A percentile compares a stretch with the other conserved stretches of the same genome.
These are phyloP conservation scores for Cudoniella acicularis DNA, from an alignment of 495 filamentous ascomycete species.

Conservation along the genomic window DNA sequence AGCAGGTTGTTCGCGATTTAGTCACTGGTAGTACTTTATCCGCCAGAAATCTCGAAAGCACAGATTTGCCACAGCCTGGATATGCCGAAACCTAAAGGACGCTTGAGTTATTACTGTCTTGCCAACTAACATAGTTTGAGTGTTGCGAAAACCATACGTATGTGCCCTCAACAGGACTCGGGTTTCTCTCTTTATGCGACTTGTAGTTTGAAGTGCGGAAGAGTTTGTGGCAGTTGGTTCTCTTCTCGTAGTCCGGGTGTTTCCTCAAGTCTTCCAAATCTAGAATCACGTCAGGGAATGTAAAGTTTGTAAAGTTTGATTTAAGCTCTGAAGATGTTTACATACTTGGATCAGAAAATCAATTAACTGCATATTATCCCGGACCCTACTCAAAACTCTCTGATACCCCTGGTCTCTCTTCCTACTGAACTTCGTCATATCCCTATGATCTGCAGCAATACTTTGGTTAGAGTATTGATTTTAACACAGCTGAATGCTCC, in stretches of 20 bases:
- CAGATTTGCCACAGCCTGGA: conserved; percentile 19
- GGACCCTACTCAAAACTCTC: conserved; percentile 7
- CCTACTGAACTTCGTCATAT: conserved; percentile 15
- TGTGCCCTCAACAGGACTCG: conserved; percentile 22
- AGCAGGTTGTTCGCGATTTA: conserved; percentile 8
- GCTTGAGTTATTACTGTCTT: conserved; percentile 19
- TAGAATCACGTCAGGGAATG: neutral
- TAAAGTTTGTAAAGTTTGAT: neutral
- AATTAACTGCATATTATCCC: neutral
- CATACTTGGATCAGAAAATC: neutral
- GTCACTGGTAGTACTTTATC: conserved; percentile 29
- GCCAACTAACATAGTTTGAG: conserved; percentile 27
- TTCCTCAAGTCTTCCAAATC: neutral
- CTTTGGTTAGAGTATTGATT: conserved; percentile 23
- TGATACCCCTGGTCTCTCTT: conserved; percentile 4
- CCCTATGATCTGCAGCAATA: conserved; percentile 14
- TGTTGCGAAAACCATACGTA: conserved; percentile 35
- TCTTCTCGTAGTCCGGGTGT: neutral
- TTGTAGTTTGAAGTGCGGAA: conserved; percentile 22
- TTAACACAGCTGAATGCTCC: conserved; percentile 1
- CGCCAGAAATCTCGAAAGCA: conserved; percentile 26
- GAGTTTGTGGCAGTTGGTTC: neutral
- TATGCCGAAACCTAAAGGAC: conserved; percentile 36
- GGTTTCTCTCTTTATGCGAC: conserved; percentile 26
- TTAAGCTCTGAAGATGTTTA: neutral